Percentiles rank a stretch among this genome's conserved stretches.
Conservation (phyloP, 768 basidiomycete species). For the Tulasnella calospora region DNA sequence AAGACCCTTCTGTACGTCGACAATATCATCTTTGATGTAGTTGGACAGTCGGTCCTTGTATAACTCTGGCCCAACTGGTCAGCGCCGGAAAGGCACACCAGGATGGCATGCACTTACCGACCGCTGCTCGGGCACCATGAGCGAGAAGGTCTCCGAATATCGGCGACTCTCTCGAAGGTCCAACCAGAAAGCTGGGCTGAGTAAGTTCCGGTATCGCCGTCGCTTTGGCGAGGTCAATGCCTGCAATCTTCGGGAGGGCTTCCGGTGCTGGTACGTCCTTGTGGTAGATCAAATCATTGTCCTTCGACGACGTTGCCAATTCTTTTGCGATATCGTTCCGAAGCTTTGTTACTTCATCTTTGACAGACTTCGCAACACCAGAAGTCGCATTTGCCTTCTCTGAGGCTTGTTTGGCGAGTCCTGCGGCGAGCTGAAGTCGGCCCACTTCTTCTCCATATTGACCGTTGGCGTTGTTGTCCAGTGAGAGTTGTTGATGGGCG, state of each 20-base stretch:
- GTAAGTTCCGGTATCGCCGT: conserved; percentile 51
- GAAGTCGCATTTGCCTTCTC: conserved; percentile 49
- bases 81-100: not conserved
- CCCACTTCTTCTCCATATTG: conserved; percentile 87
- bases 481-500: conserved; percentile 79
- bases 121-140: conserved; percentile 84
- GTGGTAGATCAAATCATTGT: conserved; percentile 96
- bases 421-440: conserved; percentile 63
- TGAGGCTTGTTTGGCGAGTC: conserved; percentile 63
- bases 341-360: conserved; percentile 73
- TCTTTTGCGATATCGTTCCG: conserved; percentile 59
- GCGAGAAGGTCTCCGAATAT: conserved; percentile 72
- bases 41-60: conserved; percentile 77
- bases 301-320: conserved; percentile 68
- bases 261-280: conserved; percentile 72
- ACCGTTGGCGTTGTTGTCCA: conserved; percentile 68
- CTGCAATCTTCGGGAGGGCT: conserved; percentile 58
- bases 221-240: conserved; percentile 61
- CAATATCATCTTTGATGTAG: conserved; percentile 63
- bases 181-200: conserved; percentile 56
- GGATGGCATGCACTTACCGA: conserved; percentile 54
- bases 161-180: conserved; percentile 40
- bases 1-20: conserved; percentile 55
- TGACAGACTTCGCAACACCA: conserved; percentile 52
- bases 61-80: conserved; percentile 51